phyloP scores from a whole-genome alignment of 768 basidiomycete species.

The Boletus sp. region DNA sequence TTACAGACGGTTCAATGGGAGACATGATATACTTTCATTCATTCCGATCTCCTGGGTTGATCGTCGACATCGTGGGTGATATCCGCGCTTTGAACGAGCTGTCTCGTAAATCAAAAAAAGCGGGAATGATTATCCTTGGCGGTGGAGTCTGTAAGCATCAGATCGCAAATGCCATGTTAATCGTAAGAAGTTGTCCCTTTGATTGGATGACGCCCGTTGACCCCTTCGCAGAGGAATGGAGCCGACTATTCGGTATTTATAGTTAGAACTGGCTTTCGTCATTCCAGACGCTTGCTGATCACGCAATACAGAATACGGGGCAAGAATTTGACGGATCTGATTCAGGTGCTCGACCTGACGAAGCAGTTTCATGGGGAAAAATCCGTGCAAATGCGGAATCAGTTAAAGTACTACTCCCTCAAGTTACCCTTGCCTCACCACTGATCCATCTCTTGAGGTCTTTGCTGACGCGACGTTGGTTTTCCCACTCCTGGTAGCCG shows the following conservation, averaged over 20 bases:
- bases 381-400: constrained; percentile 83
- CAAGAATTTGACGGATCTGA: constrained; percentile 99
- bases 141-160: constrained; percentile 99
- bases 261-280: constrained; percentile 40
- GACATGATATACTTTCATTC: constrained; percentile 99
- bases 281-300: not conserved
- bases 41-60: constrained; percentile 79
- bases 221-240: constrained; percentile 75
- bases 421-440: not conserved
- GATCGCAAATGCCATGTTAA: constrained; percentile 99
- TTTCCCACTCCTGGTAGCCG: constrained; percentile 93
- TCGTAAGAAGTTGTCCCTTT: constrained; percentile 51
- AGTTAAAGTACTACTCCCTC: constrained; percentile 58
- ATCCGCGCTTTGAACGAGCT: constrained; percentile 91
- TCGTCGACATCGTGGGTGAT: constrained; percentile 93
- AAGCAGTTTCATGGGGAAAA: constrained; percentile 99
- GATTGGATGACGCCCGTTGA: not conserved
- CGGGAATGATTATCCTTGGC: constrained; percentile 97
- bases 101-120: constrained; percentile 82
- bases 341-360: constrained; percentile 94
- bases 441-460: constrained; percentile 42
- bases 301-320: constrained; percentile 75
- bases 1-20: constrained; percentile 97
- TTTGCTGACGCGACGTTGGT: constrained; percentile 97
- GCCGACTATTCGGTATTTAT: constrained; percentile 98